Conservation (phyloP, 805 yeast species). For the Saccharomycopsis babjevae region DNA sequence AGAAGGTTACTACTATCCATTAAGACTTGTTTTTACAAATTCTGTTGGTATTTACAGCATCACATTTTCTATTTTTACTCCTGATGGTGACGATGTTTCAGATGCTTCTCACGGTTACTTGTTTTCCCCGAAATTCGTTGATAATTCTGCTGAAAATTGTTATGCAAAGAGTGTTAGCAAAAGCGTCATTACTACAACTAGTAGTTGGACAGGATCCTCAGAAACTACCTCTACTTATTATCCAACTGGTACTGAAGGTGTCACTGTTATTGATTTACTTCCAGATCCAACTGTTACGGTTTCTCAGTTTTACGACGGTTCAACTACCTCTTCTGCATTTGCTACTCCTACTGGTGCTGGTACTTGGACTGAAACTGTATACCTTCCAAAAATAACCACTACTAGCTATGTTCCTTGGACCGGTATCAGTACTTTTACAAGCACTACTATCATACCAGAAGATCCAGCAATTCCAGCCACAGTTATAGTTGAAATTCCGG, state of each 20-base stretch:
- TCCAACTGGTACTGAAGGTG: background rate
- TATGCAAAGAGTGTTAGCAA: background rate
- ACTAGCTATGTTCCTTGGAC: too few relatives aligned
- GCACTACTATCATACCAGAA: too few relatives aligned
- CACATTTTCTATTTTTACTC: slow-evolving; percentile 8
- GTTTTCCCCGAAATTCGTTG: background rate
- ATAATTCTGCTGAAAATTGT: background rate
- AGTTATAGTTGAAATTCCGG: too few relatives aligned
- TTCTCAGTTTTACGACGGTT: too few relatives aligned
- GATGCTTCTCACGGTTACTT: background rate
- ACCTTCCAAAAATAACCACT: too few relatives aligned
- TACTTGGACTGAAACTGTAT: too few relatives aligned
- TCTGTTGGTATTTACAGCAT: slow-evolving; percentile 15
- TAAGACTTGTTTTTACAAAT: slow-evolving; percentile 23
- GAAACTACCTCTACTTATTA: background rate
- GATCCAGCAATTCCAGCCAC: too few relatives aligned
- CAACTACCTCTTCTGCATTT: too few relatives aligned
- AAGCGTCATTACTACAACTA: background rate
- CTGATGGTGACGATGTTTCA: slow-evolving; percentile 1
- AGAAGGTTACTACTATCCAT: slow-evolving; percentile 25
- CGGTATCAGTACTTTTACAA: too few relatives aligned
- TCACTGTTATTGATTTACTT: too few relatives aligned
- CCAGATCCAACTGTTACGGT: too few relatives aligned
- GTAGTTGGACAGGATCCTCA: slow-evolving; percentile 7
- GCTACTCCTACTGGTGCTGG: too few relatives aligned